Base-by-base conservation (phyloP, 345 rosid species). In the Sonneratia alba region DNA sequence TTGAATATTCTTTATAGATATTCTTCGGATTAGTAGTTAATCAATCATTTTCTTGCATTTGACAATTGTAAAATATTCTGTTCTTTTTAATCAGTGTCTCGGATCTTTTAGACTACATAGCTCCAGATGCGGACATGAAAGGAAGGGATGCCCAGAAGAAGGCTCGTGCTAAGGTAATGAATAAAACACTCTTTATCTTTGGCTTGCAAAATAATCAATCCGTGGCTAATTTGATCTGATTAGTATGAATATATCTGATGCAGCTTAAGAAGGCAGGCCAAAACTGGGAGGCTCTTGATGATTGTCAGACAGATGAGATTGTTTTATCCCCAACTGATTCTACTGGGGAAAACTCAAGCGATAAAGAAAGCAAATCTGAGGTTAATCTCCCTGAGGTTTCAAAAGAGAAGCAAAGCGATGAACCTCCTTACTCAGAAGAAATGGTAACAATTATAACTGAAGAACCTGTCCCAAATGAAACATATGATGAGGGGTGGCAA, bases 401-500 rank as follows among this genome's bases (percentile, higher is more conserved):
- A 53, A 81, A 80, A 67, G 91, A 85, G 36, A 87, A 84, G 72
- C 53, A n/a, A 57, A 73, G 74, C 70, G 90, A 84, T 43, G 55
- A 42, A 83, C 71, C 84, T 51, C 69, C 48, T 83, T 81, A 80
- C 40, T 83, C 72, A 68, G 85, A 80, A 70, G 82, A 88, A 70
- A 63, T 72, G 27, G 43, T 71, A 36, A 36, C 74, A 74, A 79
- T 75, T 57, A 79, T 72, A 66, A 74, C 36, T 67, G 86, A 83
- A 61, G 76, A 82, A 70, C 69, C 68, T 0, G 70, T 64, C 48
- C 88, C 75, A 49, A 89, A 85, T 62, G 92, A 90, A 56, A 82
- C 74, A 59, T 85, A 91, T 12, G 93, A 95, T 79, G 97, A 95
- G 85, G 99, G 99, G 76, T 95, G 99, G 99, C 97, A 95, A 84